These are phyloP conservation scores for Solanum piurae DNA, from an alignment of 257 asterid species.

Conservation along the genomic window DNA sequence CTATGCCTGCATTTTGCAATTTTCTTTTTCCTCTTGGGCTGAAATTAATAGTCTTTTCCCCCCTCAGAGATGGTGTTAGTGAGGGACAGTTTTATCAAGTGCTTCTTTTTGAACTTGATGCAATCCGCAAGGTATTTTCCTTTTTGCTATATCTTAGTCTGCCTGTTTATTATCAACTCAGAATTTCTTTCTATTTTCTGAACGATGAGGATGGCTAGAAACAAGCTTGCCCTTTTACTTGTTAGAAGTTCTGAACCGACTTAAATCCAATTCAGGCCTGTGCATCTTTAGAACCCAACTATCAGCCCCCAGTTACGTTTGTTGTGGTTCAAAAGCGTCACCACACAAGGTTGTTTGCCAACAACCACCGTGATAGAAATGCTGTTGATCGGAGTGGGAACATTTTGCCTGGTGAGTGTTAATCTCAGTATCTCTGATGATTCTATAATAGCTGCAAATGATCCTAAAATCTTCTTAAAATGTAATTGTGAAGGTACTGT, in stretches of 20 bases:
- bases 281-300: slow-evolving; percentile 81
- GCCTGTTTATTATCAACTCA: neutral
- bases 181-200: neutral
- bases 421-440: neutral
- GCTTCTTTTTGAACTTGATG: slow-evolving; percentile 85
- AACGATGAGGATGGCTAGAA: neutral
- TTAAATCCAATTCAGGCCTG: slow-evolving; percentile 49
- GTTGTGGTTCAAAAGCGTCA: slow-evolving; percentile 97
- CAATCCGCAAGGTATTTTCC: slow-evolving; percentile 69
- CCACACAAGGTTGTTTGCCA: slow-evolving; percentile 83
- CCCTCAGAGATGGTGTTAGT: slow-evolving; percentile 88
- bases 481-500: slow-evolving; percentile 60
- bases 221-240: neutral
- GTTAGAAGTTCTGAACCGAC: neutral
- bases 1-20: neutral
- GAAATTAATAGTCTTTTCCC: neutral
- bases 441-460: neutral
- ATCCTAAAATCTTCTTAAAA: neutral
- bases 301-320: slow-evolving; percentile 93
- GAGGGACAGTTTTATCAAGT: slow-evolving; percentile 98
- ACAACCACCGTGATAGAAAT: slow-evolving; percentile 53
- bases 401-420: slow-evolving; percentile 65
- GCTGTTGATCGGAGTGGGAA: slow-evolving; percentile 80
- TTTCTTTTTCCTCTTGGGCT: neutral
- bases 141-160: neutral